A percentile compares a stretch with the other conserved stretches of the same genome.
Evolutionary conservation across 345 rosid genomes (phyloP).

Genomic region (Raphanus raphanistrum): DNA sequence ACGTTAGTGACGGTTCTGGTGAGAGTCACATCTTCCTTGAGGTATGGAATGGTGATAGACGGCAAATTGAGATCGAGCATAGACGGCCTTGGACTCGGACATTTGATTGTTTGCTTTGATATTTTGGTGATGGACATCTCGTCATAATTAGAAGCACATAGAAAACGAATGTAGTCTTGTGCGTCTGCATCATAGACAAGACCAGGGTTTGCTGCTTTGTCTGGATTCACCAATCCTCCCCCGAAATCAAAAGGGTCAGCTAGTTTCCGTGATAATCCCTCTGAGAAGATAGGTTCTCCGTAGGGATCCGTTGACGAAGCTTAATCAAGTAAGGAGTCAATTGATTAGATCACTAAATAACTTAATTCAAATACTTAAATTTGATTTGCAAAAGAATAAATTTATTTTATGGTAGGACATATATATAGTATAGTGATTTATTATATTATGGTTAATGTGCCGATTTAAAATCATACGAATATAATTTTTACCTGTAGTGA

Average conservation of each 20-base stretch:
- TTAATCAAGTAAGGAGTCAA: conserved; percentile 7
- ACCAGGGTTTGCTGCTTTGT: conserved; percentile 53
- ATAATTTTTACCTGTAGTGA: conserved; percentile 37
- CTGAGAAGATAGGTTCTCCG: conserved; percentile 44
- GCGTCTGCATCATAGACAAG: conserved; percentile 52
- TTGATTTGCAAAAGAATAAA: background rate
- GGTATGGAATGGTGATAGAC: conserved; percentile 39
- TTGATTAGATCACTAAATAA: background rate
- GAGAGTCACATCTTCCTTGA: conserved; percentile 7
- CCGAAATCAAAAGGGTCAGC: conserved; percentile 58
- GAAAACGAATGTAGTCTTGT: conserved; percentile 44
- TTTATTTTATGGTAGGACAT: background rate
- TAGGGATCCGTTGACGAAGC: conserved; percentile 40
- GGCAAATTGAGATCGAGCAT: conserved; percentile 47
- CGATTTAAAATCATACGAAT: background rate
- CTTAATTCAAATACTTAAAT: background rate
- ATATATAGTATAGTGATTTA: background rate
- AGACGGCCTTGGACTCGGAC: conserved; percentile 29
- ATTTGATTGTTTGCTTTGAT: conserved; percentile 11
- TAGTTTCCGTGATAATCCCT: conserved; percentile 34
- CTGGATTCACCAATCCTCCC: conserved; percentile 57
- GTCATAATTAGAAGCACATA: conserved; percentile 47
- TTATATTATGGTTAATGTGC: too few relatives aligned
- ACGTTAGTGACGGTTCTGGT: conserved; percentile 53
- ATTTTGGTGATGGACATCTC: conserved; percentile 41